Evolutionary conservation across 768 basidiomycete genomes (phyloP).

Genomic region (Obba rivulosa): DNA sequence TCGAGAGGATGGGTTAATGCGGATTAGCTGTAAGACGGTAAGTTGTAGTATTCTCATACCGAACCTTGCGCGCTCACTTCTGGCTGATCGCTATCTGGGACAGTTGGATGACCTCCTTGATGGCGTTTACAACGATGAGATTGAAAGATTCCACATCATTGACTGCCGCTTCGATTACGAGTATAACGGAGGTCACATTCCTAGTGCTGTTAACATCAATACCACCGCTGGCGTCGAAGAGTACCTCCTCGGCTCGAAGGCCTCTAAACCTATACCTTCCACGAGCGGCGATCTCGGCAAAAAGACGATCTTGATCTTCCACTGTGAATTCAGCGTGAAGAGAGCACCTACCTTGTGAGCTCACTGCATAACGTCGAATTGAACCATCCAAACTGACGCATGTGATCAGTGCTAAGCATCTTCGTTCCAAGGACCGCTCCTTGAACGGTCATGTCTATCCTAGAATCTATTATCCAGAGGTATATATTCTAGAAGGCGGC

Average conservation of each 20-base stretch:
- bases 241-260: conserved; percentile 57
- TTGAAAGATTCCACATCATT: conserved; percentile 73
- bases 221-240: conserved; percentile 76
- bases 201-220: conserved; percentile 89
- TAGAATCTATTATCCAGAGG: conserved; percentile 90
- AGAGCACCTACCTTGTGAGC: conserved; percentile 93
- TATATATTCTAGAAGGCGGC: conserved; percentile 95
- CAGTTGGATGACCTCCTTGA: conserved; percentile 77
- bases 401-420: conserved; percentile 74
- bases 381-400: not conserved
- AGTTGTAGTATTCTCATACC: conserved; percentile 22
- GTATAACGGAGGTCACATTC: conserved; percentile 88
- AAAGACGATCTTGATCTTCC: conserved; percentile 90
- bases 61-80: not conserved
- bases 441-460: conserved; percentile 89
- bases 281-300: conserved; percentile 66
- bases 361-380: not conserved
- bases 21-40: conserved; percentile 78
- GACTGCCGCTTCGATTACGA: conserved; percentile 99
- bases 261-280: conserved; percentile 57
- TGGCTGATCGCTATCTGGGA: conserved; percentile 11
- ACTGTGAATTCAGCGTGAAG: conserved; percentile 96
- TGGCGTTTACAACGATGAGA: conserved; percentile 61
- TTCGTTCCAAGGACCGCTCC: conserved; percentile 85
- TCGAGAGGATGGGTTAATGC: conserved; percentile 92